phyloP scores from a whole-genome alignment of 305 asterid species.

The Rubia peregrina region DNA sequence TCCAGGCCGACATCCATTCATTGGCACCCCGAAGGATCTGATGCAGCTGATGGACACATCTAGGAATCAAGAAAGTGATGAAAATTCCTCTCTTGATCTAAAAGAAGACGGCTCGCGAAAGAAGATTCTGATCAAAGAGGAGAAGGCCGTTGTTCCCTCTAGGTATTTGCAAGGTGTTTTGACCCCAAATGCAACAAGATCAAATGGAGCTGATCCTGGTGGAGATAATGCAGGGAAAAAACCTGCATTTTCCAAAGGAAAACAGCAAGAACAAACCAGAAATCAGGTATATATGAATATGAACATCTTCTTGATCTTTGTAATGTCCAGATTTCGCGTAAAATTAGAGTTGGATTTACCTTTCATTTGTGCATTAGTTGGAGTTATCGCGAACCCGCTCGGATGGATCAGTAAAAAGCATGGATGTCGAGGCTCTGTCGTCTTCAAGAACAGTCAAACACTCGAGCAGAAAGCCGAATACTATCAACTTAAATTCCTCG shows the following conservation, averaged over 20 bases:
- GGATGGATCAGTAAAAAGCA: slow-evolving; percentile 30
- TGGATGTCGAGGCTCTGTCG: slow-evolving; percentile 24
- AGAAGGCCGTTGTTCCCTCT: slow-evolving; percentile 63
- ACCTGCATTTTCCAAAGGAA: slow-evolving; percentile 29
- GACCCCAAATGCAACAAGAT: slow-evolving; percentile 37
- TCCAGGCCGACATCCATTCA: slow-evolving; percentile 75
- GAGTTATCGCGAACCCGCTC: slow-evolving; percentile 33
- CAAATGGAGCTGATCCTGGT: slow-evolving; percentile 30
- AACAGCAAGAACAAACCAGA: slow-evolving; percentile 39
- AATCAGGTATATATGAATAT: slow-evolving; percentile 42
- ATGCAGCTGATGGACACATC: slow-evolving; percentile 65
- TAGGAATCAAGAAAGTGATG: slow-evolving; percentile 17
- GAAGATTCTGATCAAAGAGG: slow-evolving; percentile 75
- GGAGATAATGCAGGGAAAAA: slow-evolving; percentile 33
- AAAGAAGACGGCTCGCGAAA: slow-evolving; percentile 38
- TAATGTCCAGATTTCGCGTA: background rate
- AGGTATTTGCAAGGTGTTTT: slow-evolving; percentile 72
- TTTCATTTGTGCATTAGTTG: background rate
- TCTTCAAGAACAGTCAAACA: slow-evolving; percentile 33
- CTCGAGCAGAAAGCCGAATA: slow-evolving; percentile 44
- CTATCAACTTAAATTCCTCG: slow-evolving; percentile 20
- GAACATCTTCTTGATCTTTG: background rate
- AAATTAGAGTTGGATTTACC: background rate
- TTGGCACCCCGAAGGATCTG: slow-evolving; percentile 72
- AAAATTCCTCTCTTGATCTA: slow-evolving; percentile 14